Evolutionary conservation across 1,139 yeast genomes (phyloP), one percentile per base, ranked within the genome.

Genomic region (Debaryomycetaceae sp.): DNA sequence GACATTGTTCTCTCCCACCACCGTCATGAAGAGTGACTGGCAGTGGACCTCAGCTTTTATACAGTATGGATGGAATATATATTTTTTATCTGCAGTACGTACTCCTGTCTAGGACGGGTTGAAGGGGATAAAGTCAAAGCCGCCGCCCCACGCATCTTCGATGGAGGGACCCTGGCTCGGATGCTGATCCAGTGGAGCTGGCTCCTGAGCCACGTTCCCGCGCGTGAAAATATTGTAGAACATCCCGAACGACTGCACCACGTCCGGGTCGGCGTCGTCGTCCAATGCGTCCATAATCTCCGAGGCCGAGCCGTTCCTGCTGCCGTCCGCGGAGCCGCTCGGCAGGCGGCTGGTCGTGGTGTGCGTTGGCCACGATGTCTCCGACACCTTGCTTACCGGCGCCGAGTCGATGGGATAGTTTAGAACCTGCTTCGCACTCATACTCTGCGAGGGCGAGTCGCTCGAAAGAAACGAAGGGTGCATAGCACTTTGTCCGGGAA

Each of bases 41-140:
- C n/a, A n/a, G n/a, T n/a, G n/a, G n/a, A n/a, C n/a, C n/a, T n/a
- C n/a, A n/a, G n/a, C n/a, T n/a, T n/a, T n/a, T n/a, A n/a, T n/a
- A n/a, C n/a, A n/a, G n/a, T n/a, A n/a, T n/a, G n/a, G n/a, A n/a
- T n/a, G n/a, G n/a, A n/a, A n/a, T n/a, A 19, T 19, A 11, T 19
- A 19, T 19, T 8, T 24, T 30, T 25, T 25, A 22, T 7, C 23
- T 26, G 25, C 19, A 14, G 16, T 23, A 16, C 22, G 22, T 13
- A 25, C 21, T 25, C 16, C 7, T n/a, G 4, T 13, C 27, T 31
- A 55, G 3, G 62, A 55, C 4, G 63, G 63, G 30, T 57, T 57
- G 42, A 57, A 57, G 3, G 63, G 63, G 32, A 57, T 51, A 23
- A 53, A 46, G 1, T 58, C 61, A 37, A 52, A 55, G 2, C 47